Percentiles rank a stretch among this genome's conserved stretches.
Evolutionary conservation across 2,329 filamentous ascomycete species (phyloP).

Genomic region (Xylariomycetidae sp.): DNA sequence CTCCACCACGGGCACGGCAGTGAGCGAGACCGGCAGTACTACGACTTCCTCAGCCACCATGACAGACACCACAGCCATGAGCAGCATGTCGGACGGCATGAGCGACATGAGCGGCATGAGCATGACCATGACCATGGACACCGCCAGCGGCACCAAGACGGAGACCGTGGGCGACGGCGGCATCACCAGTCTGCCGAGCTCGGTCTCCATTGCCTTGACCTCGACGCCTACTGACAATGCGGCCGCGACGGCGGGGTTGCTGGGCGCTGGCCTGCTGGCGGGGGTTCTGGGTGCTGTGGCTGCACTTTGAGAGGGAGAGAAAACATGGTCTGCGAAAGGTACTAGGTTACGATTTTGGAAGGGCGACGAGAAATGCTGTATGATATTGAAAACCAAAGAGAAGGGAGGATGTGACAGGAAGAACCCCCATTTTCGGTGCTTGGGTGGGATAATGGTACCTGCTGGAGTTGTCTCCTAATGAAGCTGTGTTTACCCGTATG

Average conservation of each 20-base stretch:
- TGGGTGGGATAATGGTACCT: not conserved
- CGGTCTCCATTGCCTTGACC: not conserved
- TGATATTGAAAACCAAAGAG: no score
- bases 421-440: no score
- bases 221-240: conserved; percentile 6
- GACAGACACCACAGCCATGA: not conserved
- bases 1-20: conserved; percentile 3
- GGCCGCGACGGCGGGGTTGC: conserved; percentile 9
- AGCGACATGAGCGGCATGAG: not conserved
- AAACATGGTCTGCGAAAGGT: not conserved
- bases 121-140: not conserved
- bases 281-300: conserved; percentile 16
- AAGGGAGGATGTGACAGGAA: no score
- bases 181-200: not conserved
- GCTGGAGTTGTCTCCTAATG: not conserved
- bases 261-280: conserved; percentile 15
- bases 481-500: not conserved
- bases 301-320: conserved; percentile 10
- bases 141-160: no score
- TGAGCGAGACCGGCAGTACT: not conserved
- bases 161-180: not conserved
- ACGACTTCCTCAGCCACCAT: not conserved
- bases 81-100: not conserved
- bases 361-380: not conserved
- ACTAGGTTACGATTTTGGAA: not conserved